Base-by-base conservation (phyloP, 129 eudicot genomes). In the Flaveria bidentis region DNA sequence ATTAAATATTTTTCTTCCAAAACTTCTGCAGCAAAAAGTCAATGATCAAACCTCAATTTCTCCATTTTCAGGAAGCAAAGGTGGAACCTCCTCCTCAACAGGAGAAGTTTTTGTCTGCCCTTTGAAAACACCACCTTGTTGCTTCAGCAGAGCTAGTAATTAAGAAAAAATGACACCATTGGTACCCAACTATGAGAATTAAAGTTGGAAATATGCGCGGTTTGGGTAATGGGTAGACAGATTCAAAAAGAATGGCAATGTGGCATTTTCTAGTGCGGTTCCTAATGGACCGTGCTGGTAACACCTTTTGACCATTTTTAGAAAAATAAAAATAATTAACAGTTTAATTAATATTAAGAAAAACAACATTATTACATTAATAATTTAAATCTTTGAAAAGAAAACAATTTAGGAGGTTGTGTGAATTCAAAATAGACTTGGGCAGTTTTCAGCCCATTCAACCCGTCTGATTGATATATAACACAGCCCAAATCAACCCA, bases 11-110 rank as follows among this genome's bases (percentile, higher is more conserved):
- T 67, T 20, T 50, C 56, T 23, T 51, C 44, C 77, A 23, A 64
- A 73, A 65, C 13, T 45, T 39, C 13, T 39, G 45, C 46, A 33
- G 12, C 47, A 5, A 36, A 26, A 64, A 71, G 47, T 49, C 74
- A 23, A 60, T 46, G 62, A 77, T 55, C 73, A 74, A 63, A 95
- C 99, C 99, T 95, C 99, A 13, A 74, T 78, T 69, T 86, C 91
- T 81, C 99, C 99, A 87, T 89, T 87, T 56, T 80, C 91, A 73
- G 85, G 94, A 70, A 95, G 99, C 86, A 95, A 80, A 14, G 97
- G 97, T 56, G 97, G 96, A 76, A 86, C 90, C 66, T 95, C 99
- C 69, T 87, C 99, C 56, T 83, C 84, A 26, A 89, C 96, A 60
- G 96, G 96, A 81, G 89, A 77, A 77, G 83, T 73, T 81, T 95